Conservation (phyloP, 2,329 filamentous ascomycete genomes). For the Fusarium lyarnte region DNA sequence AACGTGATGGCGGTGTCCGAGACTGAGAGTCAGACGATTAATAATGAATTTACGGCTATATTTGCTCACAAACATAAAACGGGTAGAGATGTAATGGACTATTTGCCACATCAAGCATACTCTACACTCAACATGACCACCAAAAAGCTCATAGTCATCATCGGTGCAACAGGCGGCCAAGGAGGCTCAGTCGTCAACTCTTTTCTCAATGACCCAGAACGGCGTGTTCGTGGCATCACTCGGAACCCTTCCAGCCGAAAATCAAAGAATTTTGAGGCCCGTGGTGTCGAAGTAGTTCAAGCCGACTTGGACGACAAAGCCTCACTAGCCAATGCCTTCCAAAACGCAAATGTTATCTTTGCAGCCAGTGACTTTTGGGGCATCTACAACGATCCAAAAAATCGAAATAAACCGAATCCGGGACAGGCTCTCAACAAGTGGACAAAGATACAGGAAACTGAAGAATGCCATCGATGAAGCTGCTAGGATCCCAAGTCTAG, state of each 20-base stretch:
- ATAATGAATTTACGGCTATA: not conserved
- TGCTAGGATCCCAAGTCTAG: not conserved
- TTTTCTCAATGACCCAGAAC: not conserved
- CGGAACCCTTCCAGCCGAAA: constrained; percentile 1
- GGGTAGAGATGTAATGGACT: not conserved
- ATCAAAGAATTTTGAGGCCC: not conserved
- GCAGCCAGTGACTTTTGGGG: constrained; percentile 5
- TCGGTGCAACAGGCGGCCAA: constrained; percentile 6
- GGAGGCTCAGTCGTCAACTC: constrained; percentile 2
- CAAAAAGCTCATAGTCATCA: constrained; percentile 1
- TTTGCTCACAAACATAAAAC: not conserved
- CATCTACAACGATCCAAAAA: not conserved
- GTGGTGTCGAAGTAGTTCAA: constrained; percentile 2
- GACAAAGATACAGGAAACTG: constrained; percentile 3
- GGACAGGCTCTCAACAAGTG: not conserved
- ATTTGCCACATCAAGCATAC: not conserved
- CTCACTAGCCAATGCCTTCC: constrained; percentile 1
- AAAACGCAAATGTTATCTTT: not conserved
- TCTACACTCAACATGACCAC: not conserved
- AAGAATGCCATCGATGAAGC: constrained; percentile 8
- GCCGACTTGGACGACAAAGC: constrained; percentile 1
- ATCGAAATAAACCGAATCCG: not conserved
- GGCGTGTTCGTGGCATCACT: constrained; percentile 7
- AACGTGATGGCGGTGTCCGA: not conserved
- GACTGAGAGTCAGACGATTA: not conserved